Conservation (phyloP, 2,329 filamentous ascomycete genomes). For the Fusarium verticillioides region DNA sequence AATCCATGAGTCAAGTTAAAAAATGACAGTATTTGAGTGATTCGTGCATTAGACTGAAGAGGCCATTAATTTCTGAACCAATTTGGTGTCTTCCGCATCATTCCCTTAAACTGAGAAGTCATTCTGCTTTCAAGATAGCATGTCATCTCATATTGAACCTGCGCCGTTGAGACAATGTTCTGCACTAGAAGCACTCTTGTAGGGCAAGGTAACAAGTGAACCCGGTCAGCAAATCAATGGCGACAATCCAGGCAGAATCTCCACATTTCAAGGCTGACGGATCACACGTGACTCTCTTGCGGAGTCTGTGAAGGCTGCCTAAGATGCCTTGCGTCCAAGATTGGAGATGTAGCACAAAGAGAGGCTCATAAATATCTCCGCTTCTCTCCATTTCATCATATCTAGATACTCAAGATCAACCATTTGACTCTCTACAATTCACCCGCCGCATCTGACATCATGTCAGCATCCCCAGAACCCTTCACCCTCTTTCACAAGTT, state of each 20-base stretch:
- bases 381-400: background rate
- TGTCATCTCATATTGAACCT: no score
- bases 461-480: background rate
- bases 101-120: no score
- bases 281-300: background rate
- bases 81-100: no score
- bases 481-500: constrained; percentile 5
- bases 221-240: background rate
- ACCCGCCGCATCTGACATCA: background rate
- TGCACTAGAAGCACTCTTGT: background rate
- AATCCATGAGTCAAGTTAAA: accelerated
- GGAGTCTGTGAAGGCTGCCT: background rate
- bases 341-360: background rate
- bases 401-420: background rate
- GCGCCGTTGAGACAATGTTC: background rate
- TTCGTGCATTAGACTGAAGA: no score
- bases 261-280: background rate
- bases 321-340: background rate
- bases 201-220: background rate
- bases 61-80: no score
- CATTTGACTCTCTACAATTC: accelerated
- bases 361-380: background rate
- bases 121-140: no score
- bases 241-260: background rate
- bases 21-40: no score